Conservation (phyloP, 768 basidiomycete genomes). For the Porpolomopsis calyptriformis region DNA sequence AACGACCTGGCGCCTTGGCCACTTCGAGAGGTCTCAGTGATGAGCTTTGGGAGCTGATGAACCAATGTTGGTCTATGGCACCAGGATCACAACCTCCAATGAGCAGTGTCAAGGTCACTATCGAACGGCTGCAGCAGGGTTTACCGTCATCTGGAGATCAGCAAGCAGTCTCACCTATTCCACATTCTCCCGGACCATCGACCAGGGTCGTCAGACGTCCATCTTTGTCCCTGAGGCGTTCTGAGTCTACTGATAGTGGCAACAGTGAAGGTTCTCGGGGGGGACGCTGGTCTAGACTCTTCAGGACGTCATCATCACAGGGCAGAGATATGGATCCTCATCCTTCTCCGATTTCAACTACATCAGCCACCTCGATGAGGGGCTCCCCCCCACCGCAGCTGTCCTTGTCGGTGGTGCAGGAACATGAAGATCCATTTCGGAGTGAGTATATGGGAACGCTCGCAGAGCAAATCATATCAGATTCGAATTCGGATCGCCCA, state of each 20-base stretch:
- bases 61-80: constrained; percentile 32
- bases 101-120: constrained; percentile 19
- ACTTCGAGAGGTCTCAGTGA: constrained; percentile 24
- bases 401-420: too few relatives aligned
- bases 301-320: not conserved
- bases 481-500: not conserved
- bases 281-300: not conserved
- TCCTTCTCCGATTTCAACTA: not conserved
- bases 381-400: not conserved
- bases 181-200: too few relatives aligned
- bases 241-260: not conserved
- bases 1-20: constrained; percentile 27
- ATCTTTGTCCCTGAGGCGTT: not conserved
- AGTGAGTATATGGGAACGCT: too few relatives aligned
- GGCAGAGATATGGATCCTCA: not conserved
- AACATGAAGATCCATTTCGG: too few relatives aligned
- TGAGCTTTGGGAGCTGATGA: constrained; percentile 34
- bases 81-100: constrained; percentile 32
- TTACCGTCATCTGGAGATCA: not conserved
- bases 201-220: too few relatives aligned
- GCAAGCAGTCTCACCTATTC: not conserved
- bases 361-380: not conserved
- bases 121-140: constrained; percentile 13
- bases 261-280: not conserved
- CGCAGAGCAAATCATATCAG: not conserved